Conservation (phyloP, 1,284 basidiomycete genomes). For the Golubevia sp. region DNA sequence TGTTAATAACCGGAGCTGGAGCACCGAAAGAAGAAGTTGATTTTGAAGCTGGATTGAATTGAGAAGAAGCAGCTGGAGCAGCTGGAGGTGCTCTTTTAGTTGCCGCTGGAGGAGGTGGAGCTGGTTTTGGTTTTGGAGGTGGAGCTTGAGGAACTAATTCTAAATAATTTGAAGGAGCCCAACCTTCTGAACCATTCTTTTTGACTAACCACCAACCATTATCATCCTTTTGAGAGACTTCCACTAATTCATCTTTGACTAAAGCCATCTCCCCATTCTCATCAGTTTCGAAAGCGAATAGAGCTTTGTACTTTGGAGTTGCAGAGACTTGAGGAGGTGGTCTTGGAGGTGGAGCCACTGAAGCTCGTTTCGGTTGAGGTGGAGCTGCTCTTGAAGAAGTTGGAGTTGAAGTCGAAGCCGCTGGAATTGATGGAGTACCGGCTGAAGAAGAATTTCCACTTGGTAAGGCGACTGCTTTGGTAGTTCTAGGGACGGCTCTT, state of each 20-base stretch:
- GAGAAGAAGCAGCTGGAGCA: constrained; percentile 6
- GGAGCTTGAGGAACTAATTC: constrained; percentile 69
- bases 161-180: constrained; percentile 93
- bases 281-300: constrained; percentile 71
- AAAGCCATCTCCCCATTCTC: constrained; percentile 90
- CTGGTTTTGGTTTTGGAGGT: constrained; percentile 71
- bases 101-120: constrained; percentile 62
- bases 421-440: not conserved
- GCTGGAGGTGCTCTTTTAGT: constrained; percentile 18
- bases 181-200: constrained; percentile 82
- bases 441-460: constrained; percentile 23
- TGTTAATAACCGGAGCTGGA: too few species aligned
- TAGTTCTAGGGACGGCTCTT: constrained; percentile 9
- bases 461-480: constrained; percentile 32
- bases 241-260: constrained; percentile 86
- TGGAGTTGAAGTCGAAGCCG: constrained; percentile 41
- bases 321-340: constrained; percentile 66
- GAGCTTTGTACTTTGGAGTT: constrained; percentile 53
- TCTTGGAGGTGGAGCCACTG: constrained; percentile 40
- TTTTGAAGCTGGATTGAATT: too few species aligned
- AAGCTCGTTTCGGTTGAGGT: constrained; percentile 56
- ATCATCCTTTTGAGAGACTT: constrained; percentile 84
- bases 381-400: constrained; percentile 35
- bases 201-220: constrained; percentile 89
- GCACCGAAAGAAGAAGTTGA: too few species aligned